Evolutionary conservation across 1,139 yeast species (phyloP).

Genomic region (Yamadazyma aaseri): DNA sequence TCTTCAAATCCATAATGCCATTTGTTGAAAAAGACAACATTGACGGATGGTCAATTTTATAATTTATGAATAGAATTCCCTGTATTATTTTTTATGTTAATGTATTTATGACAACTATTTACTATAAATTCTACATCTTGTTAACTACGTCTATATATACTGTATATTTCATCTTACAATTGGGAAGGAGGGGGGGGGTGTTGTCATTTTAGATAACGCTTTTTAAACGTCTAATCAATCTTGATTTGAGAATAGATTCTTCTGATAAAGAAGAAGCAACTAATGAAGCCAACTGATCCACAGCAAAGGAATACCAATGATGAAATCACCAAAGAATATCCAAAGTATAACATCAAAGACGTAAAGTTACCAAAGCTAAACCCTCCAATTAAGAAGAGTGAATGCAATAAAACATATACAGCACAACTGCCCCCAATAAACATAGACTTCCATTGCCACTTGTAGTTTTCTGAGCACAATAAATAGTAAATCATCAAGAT

Average conservation of each 20-base stretch:
- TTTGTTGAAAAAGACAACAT: conserved; percentile 33
- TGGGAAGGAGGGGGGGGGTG: no score
- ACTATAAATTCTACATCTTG: not conserved
- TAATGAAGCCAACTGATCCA: conserved; percentile 83
- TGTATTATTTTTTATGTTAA: conserved; percentile 2
- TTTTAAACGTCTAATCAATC: conserved; percentile 53
- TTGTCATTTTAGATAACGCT: no score
- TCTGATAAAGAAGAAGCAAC: conserved; percentile 72
- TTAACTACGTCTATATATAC: not conserved
- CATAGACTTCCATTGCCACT: conserved; percentile 97
- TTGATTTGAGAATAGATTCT: conserved; percentile 82
- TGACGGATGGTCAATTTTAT: conserved; percentile 34
- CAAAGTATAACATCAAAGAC: conserved; percentile 76
- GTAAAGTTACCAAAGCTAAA: conserved; percentile 67
- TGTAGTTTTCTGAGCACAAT: conserved; percentile 86
- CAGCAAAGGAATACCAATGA: conserved; percentile 74
- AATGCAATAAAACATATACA: conserved; percentile 78
- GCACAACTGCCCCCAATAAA: conserved; percentile 90
- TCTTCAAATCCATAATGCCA: conserved; percentile 24
- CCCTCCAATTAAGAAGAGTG: conserved; percentile 70
- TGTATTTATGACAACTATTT: conserved; percentile 2
- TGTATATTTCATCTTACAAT: not conserved
- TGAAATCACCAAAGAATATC: conserved; percentile 79
- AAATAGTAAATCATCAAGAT: conserved; percentile 80
- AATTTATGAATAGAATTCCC: not conserved